Evolutionary conservation across 345 rosid genomes (phyloP), one percentile per base, ranked within the genome.

Genomic region (Sisymbrium irio): DNA sequence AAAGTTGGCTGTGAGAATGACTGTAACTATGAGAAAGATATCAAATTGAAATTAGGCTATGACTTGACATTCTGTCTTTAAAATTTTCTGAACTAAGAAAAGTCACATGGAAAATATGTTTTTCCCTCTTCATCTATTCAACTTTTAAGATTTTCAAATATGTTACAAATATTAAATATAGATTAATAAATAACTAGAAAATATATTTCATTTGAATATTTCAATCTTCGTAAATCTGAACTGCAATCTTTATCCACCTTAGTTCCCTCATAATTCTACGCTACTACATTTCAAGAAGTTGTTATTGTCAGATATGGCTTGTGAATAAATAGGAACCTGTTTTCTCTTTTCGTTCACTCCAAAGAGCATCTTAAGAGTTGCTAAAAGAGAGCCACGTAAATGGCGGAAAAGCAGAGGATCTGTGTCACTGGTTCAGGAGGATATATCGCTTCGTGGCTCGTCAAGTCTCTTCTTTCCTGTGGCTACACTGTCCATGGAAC

Each of bases 381-480:
- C 45, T 62, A 15, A 67, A 51, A 74, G 60, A 65, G 45, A 62
- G 40, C 7, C 9, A 41, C 25, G 44, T 28, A 70, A 65, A 68
- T 74, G 76, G 64, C 13, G 10, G 74, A 65, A 10, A 71, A 53
- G 45, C 77, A 65, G 68, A 75, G 58, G 25, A 82, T 84, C 19
- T 87, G 89, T 47, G 92, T 81, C 25, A 89, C 88, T 12, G 89
- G 89, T 32, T 82, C 96, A 35, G 90, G 89, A 77, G 96, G 90
- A 14, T 77, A 49, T 51, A 65, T 77, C 4, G 80, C 72, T 77
- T 71, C 77, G 22, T 77, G 80, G 80, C 69, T 86, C 12, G 77
- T 85, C 33, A 86, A 84, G 78, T 44, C 80, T 71, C 87, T 89
- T 45, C 86, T 89, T 76, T 83, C 84, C 47, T 72, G 75, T 53